phyloP scores from a whole-genome alignment of 768 basidiomycete species.

The Kwoniella dendrophila region DNA sequence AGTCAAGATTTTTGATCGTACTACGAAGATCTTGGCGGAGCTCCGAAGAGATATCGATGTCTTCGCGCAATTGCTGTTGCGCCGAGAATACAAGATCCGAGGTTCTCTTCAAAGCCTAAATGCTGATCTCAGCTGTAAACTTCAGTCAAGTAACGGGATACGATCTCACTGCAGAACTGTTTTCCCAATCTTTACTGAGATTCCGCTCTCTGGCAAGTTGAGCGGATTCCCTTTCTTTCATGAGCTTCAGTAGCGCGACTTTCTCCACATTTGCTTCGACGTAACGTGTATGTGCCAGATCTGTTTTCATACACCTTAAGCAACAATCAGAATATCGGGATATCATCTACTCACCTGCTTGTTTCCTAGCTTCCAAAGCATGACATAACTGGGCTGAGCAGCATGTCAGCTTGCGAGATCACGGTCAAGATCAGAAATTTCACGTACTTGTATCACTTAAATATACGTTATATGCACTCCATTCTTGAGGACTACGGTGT shows the following conservation, averaged over 20 bases:
- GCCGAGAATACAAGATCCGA: neutral
- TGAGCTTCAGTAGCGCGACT: constrained; percentile 32
- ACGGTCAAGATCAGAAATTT: no score
- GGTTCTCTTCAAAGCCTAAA: neutral
- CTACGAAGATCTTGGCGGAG: neutral
- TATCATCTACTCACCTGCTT: constrained; percentile 31
- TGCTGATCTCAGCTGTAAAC: neutral
- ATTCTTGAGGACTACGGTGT: constrained; percentile 53
- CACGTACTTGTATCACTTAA: constrained; percentile 49
- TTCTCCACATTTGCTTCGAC: constrained; percentile 43
- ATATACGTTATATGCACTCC: constrained; percentile 52
- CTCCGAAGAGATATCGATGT: neutral
- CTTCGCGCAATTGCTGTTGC: neutral
- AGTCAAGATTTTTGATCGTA: constrained; percentile 1
- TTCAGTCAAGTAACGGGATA: neutral
- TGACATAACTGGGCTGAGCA: constrained; percentile 46
- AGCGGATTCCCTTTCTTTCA: constrained; percentile 27
- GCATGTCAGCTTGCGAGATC: constrained; percentile 1
- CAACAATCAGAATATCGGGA: neutral
- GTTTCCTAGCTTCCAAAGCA: constrained; percentile 35
- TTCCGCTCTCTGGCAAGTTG: constrained; percentile 7
- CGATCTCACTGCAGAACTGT: constrained; percentile 15
- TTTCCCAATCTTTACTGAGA: neutral
- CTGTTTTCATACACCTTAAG: constrained; percentile 13
- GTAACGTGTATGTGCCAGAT: constrained; percentile 38